Percentiles rank a stretch among this genome's conserved stretches.
Evolutionary conservation across 331 rosid species (phyloP).

Genomic region (Quercus phellos): DNA sequence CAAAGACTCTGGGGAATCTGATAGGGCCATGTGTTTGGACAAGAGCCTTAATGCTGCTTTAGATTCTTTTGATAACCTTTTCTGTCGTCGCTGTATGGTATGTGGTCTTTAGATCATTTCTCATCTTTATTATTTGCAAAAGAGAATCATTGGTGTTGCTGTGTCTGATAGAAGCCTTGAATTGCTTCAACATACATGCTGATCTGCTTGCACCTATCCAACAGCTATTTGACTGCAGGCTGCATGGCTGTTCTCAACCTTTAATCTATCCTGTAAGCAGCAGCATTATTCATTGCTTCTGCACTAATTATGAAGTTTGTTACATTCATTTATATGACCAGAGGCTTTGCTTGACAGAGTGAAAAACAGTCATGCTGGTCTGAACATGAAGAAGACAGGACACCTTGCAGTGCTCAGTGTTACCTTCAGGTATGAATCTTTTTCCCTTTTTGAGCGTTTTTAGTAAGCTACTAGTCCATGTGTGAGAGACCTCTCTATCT

Average conservation of each 20-base stretch:
- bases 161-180: slow-evolving; percentile 9
- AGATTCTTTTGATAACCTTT: slow-evolving; percentile 96
- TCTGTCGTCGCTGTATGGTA: slow-evolving; percentile 97
- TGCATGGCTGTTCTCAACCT: slow-evolving; percentile 90
- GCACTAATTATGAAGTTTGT: background rate
- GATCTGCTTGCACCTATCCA: slow-evolving; percentile 33
- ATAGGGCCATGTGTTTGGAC: slow-evolving; percentile 52
- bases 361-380: slow-evolving; percentile 73
- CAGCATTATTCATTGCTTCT: slow-evolving; percentile 2
- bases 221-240: slow-evolving; percentile 91
- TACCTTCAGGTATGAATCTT: slow-evolving; percentile 65
- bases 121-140: background rate
- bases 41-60: slow-evolving; percentile 75
- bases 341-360: slow-evolving; percentile 52
- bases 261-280: slow-evolving; percentile 75
- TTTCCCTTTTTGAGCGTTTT: slow-evolving; percentile 1
- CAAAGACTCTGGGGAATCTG: slow-evolving; percentile 40
- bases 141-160: slow-evolving; percentile 12
- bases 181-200: slow-evolving; percentile 21
- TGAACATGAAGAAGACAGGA: slow-evolving; percentile 60
- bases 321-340: slow-evolving; percentile 29
- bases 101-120: slow-evolving; percentile 16
- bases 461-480: background rate
- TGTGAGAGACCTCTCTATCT: background rate
- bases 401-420: slow-evolving; percentile 84